These are phyloP conservation scores for Massospora cicadina DNA, from an alignment of 371 early-diverging fungal species.

Conservation along the genomic window DNA sequence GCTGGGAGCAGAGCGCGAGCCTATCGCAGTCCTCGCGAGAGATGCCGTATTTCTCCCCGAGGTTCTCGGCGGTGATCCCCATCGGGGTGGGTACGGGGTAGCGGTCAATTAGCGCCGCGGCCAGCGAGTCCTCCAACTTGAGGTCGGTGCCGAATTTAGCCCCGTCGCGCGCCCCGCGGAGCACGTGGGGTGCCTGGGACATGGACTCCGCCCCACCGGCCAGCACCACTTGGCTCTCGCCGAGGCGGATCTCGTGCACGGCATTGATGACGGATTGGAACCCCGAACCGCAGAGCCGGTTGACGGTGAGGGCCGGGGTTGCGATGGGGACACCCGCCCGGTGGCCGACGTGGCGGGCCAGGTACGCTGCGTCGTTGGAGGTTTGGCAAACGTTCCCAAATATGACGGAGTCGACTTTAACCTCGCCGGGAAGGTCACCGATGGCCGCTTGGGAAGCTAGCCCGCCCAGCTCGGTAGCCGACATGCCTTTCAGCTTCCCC, in stretches of 20 bases:
- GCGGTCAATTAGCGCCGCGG: conserved; percentile 70
- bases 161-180: conserved; percentile 66
- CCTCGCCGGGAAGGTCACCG: conserved; percentile 42
- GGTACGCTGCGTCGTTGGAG: conserved; percentile 60
- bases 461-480: conserved; percentile 81
- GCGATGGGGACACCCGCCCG: conserved; percentile 64
- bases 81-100: conserved; percentile 75
- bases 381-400: conserved; percentile 92
- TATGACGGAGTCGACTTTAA: conserved; percentile 72
- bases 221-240: conserved; percentile 71
- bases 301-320: conserved; percentile 77
- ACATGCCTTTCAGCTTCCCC: conserved; percentile 39
- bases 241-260: conserved; percentile 70
- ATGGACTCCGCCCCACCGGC: conserved; percentile 90
- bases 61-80: conserved; percentile 93
- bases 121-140: conserved; percentile 71
- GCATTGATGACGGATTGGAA: conserved; percentile 87
- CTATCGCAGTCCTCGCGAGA: conserved; percentile 72
- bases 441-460: conserved; percentile 79
- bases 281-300: conserved; percentile 91
- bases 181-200: conserved; percentile 73
- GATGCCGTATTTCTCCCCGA: conserved; percentile 68
- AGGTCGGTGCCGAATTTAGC: conserved; percentile 72
- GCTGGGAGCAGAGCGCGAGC: conserved; percentile 67
- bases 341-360: conserved; percentile 85